phyloP scores from a whole-genome alignment of 495 filamentous ascomycete genomes.

The Aspergillus panamensis region DNA sequence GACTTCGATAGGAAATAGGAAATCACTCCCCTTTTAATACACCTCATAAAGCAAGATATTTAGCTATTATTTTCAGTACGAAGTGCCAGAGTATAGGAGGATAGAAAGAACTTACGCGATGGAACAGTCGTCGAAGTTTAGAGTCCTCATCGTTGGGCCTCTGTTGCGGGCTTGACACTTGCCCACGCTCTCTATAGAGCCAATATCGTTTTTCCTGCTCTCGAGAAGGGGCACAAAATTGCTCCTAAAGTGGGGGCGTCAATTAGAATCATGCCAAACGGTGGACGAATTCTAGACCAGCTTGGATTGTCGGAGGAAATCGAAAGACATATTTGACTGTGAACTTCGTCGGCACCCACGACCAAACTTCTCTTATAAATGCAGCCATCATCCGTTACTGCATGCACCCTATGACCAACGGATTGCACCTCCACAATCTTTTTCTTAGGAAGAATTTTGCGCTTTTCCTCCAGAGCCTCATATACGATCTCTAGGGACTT shows the following conservation, averaged over 20 bases:
- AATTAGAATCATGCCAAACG: conserved; percentile 11
- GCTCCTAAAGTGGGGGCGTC: conserved; percentile 6
- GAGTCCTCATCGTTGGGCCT: conserved; percentile 16
- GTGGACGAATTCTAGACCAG: conserved; percentile 14
- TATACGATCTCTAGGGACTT: conserved; percentile 9
- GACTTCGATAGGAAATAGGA: no score
- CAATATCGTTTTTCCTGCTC: conserved; percentile 6
- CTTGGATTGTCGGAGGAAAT: conserved; percentile 6
- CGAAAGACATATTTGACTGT: conserved; percentile 2
- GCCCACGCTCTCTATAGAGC: conserved; percentile 6
- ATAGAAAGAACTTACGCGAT: not conserved
- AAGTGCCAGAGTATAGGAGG: not conserved
- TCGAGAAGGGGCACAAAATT: conserved; percentile 3
- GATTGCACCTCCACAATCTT: not conserved
- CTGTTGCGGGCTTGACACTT: conserved; percentile 11
- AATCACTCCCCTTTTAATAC: no score
- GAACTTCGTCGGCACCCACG: not conserved
- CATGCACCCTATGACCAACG: not conserved
- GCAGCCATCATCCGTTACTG: conserved; percentile 1
- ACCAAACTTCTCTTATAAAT: conserved; percentile 3
- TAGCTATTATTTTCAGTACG: no score
- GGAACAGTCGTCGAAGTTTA: not conserved
- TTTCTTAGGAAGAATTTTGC: conserved; percentile 3
- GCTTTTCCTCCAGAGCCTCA: not conserved
- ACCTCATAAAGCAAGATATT: no score